phyloP scores from a whole-genome alignment of 2,329 filamentous ascomycete genomes.

The Xylariaceae sp. region DNA sequence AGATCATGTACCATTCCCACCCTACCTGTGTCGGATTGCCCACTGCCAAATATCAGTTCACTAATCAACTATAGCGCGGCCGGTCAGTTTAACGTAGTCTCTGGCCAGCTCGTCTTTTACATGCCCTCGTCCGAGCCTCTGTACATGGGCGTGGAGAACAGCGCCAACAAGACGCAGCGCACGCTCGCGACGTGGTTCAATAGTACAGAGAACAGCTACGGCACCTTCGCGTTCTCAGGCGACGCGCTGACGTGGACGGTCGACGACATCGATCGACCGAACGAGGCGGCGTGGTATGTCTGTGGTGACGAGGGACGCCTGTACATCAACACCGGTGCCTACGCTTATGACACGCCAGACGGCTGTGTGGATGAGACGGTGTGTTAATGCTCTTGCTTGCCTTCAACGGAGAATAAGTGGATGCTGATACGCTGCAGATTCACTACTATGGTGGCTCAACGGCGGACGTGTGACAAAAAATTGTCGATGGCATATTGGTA shows the following conservation, averaged over 20 bases:
- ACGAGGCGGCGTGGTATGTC: conserved; percentile 55
- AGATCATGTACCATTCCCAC: no score
- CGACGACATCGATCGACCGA: conserved; percentile 45
- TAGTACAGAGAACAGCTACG: conserved; percentile 47
- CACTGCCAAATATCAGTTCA: no score
- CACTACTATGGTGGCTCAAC: no score
- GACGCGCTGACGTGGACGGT: conserved; percentile 53
- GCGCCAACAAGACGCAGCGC: conserved; percentile 40
- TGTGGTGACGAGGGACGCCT: conserved; percentile 44
- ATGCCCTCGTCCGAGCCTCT: conserved; percentile 32
- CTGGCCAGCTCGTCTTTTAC: conserved; percentile 50
- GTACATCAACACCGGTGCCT: conserved; percentile 57
- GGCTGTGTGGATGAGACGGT: conserved; percentile 58
- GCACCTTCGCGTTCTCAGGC: conserved; percentile 53
- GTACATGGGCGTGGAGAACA: conserved; percentile 44
- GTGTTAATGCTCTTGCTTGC: no score
- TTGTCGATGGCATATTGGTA: no score
- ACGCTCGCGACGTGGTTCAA: conserved; percentile 49
- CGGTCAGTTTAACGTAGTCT: conserved; percentile 53
- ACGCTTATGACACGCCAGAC: conserved; percentile 51
- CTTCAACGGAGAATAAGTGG: no score
- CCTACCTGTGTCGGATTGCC: no score
- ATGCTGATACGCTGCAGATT: no score
- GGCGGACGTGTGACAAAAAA: no score
- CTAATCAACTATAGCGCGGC: no score